Base-by-base conservation (phyloP, 75 land plant genomes). In the Gnetum montanum region DNA sequence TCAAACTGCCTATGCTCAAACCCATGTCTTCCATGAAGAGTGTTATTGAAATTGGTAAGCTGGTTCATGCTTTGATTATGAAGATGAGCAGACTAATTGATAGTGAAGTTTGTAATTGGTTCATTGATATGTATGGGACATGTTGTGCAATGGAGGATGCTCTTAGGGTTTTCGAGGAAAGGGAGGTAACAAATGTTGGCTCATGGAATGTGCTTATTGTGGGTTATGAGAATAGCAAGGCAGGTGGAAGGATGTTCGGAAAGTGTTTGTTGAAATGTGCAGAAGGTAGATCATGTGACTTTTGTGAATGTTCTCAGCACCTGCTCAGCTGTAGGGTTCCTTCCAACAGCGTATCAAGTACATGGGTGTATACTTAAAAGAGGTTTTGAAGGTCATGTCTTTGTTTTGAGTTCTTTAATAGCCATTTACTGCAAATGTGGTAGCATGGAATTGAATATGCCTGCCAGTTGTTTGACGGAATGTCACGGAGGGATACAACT, bases 351-450 rank as follows among this genome's bases (percentile, higher is more conserved):
- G n/a, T n/a, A n/a, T 34, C 40, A 70, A 26, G 55, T 84, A 40
- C 88, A 84, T 72, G 80, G 65, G 2, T 54, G 66, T 30, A 56
- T 79, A 4, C 12, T 83, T 8, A 58, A 66, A 8, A 56, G 36
- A 11, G 72, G 63, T 16, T 41, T 46, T 8, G 59, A 73, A 6
- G 60, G 61, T 25, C 54, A 60, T 8, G 24, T 72, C 57, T 70
- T 75, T 31, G 68, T 68, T 6, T 52, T 54, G 43, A 79, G 79
- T 66, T 73, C 73, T 1, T 61, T 88, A 31, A 28, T 88, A 20
- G 74, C 77, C n/a, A 62, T 88, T 62, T 88, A 88, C 54, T 62
- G 64, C 7, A 88, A 69, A 64, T 65, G 60, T 62, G 76, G 71
- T 34, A n/a, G n/a, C n/a, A 66, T n/a, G n/a, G 48, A 5, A 22